Base-by-base conservation (phyloP, 495 filamentous ascomycete genomes). In the Bacidia rubella region DNA sequence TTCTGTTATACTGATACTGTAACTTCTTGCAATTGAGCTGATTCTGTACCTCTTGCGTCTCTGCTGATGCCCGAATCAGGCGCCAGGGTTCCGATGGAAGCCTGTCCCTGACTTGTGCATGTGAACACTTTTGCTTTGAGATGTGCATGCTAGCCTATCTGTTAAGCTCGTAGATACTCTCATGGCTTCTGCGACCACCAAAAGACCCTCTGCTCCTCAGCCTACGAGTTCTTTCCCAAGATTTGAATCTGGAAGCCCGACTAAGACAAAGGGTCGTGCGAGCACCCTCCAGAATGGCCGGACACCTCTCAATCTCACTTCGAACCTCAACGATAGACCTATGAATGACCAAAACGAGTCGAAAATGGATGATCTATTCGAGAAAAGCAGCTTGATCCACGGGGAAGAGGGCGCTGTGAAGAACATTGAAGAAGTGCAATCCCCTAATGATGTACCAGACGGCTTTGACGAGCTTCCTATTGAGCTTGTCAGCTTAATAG, bases 401-500 rank as follows among this genome's bases (percentile, higher is more conserved):
- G 48, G 56, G 43, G 41, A 41, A 12, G 46, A 53, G 23, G 53
- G 56, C 29, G 39, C 46, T 22, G 25, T 50, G 7, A 35, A 52
- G 23, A 53, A 51, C 24, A 49, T 52, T 24, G 49, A 38, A 19
- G 47, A 58, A 23, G 52, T 61, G 9, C 61, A 66, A 12, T 69
- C 63, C 11, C 63, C 65, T 23, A 63, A 65, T 50, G 60, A 65
- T 35, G 65, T 70, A 21, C 64, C 67, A 20, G 68, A 73, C 54
- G 54, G 72, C 44, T 72, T 79, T 54, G 70, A 94, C 57, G 84
- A 94, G 59, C 82, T 98, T 40, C 92, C 92, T 10, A 86, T 95
- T 57, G 92, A 98, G 72, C 74, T 98, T 52, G 70, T 87, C 32
- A 92, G 86, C 70, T 69, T 96, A 61, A 85, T 83, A 39, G 92